A percentile compares a stretch with the other conserved stretches of the same genome.
Evolutionary conservation across 208 protist species (phyloP).

Genomic region (Trypanosoma platydactyli): DNA sequence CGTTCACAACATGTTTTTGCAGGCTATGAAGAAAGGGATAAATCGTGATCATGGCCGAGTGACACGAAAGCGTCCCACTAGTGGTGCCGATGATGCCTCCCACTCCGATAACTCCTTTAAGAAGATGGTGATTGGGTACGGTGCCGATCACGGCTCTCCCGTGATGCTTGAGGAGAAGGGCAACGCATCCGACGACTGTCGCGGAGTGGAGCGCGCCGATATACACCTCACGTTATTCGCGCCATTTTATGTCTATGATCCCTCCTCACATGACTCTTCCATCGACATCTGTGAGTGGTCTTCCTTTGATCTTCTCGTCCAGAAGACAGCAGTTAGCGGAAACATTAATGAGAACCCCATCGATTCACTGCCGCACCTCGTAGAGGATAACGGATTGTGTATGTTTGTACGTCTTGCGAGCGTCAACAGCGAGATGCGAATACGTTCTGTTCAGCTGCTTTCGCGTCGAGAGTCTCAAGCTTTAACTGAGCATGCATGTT

Average conservation of each 20-base stretch:
- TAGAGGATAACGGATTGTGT: conserved; percentile 50
- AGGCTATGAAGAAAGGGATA: conserved; percentile 3
- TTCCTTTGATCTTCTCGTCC: conserved; percentile 71
- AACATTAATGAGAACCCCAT: conserved; percentile 11
- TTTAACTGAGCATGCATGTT: conserved; percentile 57
- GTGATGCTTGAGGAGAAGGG: neutral
- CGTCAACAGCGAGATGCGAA: conserved; percentile 77
- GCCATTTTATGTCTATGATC: conserved; percentile 72
- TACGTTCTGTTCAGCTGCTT: conserved; percentile 71
- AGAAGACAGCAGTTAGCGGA: conserved; percentile 34
- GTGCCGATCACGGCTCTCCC: neutral
- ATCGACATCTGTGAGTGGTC: conserved; percentile 75
- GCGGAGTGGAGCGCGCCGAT: conserved; percentile 34
- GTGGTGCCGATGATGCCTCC: neutral
- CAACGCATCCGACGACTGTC: neutral
- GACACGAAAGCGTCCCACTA: no score
- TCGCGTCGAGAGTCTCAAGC: conserved; percentile 48
- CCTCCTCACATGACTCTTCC: conserved; percentile 47
- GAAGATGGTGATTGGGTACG: conserved; percentile 18
- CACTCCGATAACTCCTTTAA: neutral
- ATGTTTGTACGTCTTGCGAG: conserved; percentile 71
- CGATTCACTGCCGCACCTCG: conserved; percentile 26
- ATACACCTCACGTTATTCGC: conserved; percentile 56
- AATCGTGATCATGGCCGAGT: neutral
- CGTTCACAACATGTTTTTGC: conserved; percentile 46